Conservation (phyloP, 2,329 filamentous ascomycete species). For the Phialemonium atrogriseum region DNA sequence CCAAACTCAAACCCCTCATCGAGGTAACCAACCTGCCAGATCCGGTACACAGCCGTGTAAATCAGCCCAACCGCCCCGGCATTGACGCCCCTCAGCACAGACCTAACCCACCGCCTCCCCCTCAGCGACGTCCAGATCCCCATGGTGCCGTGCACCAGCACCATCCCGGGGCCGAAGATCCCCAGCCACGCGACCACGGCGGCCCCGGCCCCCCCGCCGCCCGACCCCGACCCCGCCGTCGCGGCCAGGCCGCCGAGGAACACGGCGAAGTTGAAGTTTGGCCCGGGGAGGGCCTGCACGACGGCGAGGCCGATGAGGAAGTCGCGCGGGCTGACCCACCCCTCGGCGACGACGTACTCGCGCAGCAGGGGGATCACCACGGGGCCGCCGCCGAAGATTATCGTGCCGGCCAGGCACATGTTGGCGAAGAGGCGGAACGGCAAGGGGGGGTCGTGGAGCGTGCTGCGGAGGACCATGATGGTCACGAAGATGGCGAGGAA, state of each 20-base stretch:
- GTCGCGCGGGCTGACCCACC: slow-evolving; percentile 62
- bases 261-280: slow-evolving; percentile 39
- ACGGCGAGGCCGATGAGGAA: slow-evolving; percentile 67
- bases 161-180: slow-evolving; percentile 43
- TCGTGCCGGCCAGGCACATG: slow-evolving; percentile 65
- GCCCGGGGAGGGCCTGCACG: slow-evolving; percentile 56
- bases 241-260: slow-evolving; percentile 46
- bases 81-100: slow-evolving; percentile 46
- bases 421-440: slow-evolving; percentile 59
- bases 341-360: slow-evolving; percentile 55
- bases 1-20: slow-evolving; percentile 38
- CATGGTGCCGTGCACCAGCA: slow-evolving; percentile 41
- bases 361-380: slow-evolving; percentile 57
- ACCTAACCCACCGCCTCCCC: slow-evolving; percentile 34
- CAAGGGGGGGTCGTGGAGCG: slow-evolving; percentile 29
- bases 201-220: no score
- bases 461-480: slow-evolving; percentile 44
- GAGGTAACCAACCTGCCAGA: slow-evolving; percentile 55
- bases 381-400: slow-evolving; percentile 57
- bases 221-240: no score
- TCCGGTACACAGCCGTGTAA: slow-evolving; percentile 54
- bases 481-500: slow-evolving; percentile 51
- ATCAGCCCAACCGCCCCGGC: slow-evolving; percentile 53
- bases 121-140: slow-evolving; percentile 47
- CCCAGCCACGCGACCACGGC: slow-evolving; percentile 42